phyloP scores from a whole-genome alignment of 1,284 basidiomycete genomes.

The Ganoderma sp. region DNA sequence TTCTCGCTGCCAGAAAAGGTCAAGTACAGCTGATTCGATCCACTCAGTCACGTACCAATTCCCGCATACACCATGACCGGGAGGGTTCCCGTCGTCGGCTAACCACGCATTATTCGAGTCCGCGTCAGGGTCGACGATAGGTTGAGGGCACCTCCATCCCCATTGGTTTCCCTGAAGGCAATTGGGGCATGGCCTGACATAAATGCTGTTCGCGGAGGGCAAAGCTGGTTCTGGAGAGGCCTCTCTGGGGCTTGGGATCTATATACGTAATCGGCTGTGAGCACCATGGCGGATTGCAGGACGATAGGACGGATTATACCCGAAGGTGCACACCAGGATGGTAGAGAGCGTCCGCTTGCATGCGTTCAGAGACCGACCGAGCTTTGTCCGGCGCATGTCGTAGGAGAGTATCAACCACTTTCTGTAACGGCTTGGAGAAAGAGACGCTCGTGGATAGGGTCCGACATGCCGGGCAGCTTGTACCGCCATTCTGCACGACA shows the following conservation, averaged over 20 bases:
- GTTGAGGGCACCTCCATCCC: conserved; percentile 76
- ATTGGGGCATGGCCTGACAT: conserved; percentile 75
- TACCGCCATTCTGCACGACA: conserved; percentile 70
- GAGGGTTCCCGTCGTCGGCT: conserved; percentile 72
- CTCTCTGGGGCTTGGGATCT: conserved; percentile 78
- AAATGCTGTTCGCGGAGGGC: conserved; percentile 61
- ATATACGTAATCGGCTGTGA: conserved; percentile 18
- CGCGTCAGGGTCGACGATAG: conserved; percentile 67
- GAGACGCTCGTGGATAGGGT: conserved; percentile 66
- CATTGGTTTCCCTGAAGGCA: conserved; percentile 67
- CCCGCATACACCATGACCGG: conserved; percentile 76
- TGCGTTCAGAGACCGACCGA: conserved; percentile 67
- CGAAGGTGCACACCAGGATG: conserved; percentile 65
- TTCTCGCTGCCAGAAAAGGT: conserved; percentile 57
- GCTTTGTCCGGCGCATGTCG: conserved; percentile 67
- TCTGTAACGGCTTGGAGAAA: conserved; percentile 72
- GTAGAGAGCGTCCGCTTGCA: conserved; percentile 80
- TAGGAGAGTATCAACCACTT: conserved; percentile 70
- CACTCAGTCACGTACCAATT: conserved; percentile 61
- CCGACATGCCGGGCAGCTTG: conserved; percentile 79
- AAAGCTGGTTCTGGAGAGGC: conserved; percentile 75
- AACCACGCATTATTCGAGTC: conserved; percentile 75
- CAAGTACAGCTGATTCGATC: neutral
- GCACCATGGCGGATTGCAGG: neutral
- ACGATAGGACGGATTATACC: conserved; percentile 51